A percentile compares a stretch with the other conserved stretches of the same genome.
Evolutionary conservation across 768 basidiomycete species (phyloP).

Genomic region (Hemileccinum impolitum): DNA sequence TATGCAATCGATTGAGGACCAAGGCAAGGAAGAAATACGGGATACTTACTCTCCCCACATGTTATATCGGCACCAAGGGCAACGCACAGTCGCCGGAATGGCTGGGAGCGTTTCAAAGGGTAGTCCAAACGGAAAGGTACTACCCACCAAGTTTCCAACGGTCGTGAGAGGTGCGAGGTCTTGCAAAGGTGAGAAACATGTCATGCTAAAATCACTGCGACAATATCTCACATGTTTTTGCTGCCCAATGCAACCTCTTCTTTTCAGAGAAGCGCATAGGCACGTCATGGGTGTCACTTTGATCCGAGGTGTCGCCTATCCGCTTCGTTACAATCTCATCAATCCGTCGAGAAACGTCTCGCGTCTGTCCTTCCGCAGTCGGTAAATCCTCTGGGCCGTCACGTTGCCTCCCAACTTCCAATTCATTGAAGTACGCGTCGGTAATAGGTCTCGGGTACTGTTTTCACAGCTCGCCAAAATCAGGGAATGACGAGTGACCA

Average conservation of each 20-base stretch:
- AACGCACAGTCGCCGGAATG: constrained; percentile 89
- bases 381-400: neutral
- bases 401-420: constrained; percentile 35
- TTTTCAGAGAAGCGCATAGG: constrained; percentile 76
- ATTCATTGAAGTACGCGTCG: constrained; percentile 55
- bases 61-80: constrained; percentile 90
- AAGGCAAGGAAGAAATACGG: neutral
- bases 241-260: constrained; percentile 79
- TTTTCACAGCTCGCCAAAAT: neutral
- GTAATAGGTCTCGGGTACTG: constrained; percentile 68
- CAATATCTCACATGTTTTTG: constrained; percentile 69
- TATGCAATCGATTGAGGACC: neutral
- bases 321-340: constrained; percentile 29
- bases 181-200: constrained; percentile 34
- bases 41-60: constrained; percentile 78
- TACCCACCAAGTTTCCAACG: constrained; percentile 81
- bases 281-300: constrained; percentile 64
- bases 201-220: neutral
- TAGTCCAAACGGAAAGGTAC: neutral
- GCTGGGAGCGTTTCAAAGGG: constrained; percentile 42
- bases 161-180: constrained; percentile 86
- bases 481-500: neutral
- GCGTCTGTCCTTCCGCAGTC: constrained; percentile 15
- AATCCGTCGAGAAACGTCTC: neutral
- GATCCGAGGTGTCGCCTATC: constrained; percentile 35